Evolutionary conservation across 768 basidiomycete genomes (phyloP).

Genomic region (Mrakia frigida): DNA sequence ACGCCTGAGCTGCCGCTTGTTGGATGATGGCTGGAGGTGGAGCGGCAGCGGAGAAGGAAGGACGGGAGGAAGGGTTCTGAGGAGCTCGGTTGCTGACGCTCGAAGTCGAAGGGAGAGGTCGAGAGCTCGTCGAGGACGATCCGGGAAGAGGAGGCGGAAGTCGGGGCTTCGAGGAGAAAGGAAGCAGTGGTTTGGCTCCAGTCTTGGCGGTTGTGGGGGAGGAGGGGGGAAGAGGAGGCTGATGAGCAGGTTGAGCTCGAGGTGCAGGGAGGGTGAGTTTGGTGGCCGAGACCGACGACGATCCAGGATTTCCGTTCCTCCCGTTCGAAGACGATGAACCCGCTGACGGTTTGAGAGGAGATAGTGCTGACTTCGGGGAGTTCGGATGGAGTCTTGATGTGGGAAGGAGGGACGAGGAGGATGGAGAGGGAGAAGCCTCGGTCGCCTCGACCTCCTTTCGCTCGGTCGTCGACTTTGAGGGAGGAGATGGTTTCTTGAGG

Average conservation of each 20-base stretch:
- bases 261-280: neutral
- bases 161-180: neutral
- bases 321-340: neutral
- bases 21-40: neutral
- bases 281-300: neutral
- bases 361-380: neutral
- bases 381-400: neutral
- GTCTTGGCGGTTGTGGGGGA: neutral
- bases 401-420: neutral
- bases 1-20: neutral
- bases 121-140: neutral
- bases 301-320: neutral
- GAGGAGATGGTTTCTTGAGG: neutral
- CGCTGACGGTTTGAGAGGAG: neutral
- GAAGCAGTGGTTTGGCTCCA: too few species aligned
- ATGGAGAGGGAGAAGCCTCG: neutral
- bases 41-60: neutral
- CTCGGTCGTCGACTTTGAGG: neutral
- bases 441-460: neutral
- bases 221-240: neutral
- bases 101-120: neutral
- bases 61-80: neutral
- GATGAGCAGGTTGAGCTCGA: neutral
- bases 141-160: too few species aligned
- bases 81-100: too few species aligned